These are phyloP conservation scores for Metarhizium anisopliae DNA, from an alignment of 2,329 filamentous ascomycete species.

Conservation along the genomic window DNA sequence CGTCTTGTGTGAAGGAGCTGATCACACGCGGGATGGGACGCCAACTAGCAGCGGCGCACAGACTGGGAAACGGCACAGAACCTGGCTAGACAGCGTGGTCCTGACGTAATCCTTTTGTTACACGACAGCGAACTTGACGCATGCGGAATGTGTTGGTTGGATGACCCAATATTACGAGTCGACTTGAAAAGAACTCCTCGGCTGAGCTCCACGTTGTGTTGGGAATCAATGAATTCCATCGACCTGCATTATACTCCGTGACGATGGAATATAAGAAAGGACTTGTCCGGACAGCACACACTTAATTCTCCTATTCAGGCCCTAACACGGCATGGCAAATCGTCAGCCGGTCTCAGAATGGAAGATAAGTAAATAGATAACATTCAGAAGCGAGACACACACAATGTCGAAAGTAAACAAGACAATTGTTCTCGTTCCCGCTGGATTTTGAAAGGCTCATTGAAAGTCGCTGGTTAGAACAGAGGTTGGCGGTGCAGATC, in stretches of 20 bases:
- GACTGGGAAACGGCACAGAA: background rate
- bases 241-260: background rate
- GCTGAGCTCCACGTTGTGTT: background rate
- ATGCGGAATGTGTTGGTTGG: background rate
- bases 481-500: background rate
- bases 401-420: too few relatives aligned
- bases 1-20: background rate
- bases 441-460: too few relatives aligned
- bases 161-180: background rate
- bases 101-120: background rate
- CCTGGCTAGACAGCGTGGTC: background rate
- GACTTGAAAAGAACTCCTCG: background rate
- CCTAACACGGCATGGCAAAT: too few relatives aligned
- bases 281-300: too few relatives aligned
- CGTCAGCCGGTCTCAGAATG: too few relatives aligned
- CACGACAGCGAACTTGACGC: background rate
- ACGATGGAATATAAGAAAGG: too few relatives aligned
- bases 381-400: too few relatives aligned
- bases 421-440: too few relatives aligned
- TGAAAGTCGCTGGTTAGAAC: too few relatives aligned
- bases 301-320: too few relatives aligned
- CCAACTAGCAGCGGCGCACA: background rate
- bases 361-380: too few relatives aligned
- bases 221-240: background rate
- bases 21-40: background rate